Percentiles rank a stretch among this genome's conserved stretches.
Conservation (phyloP, 1,139 yeast genomes). For the Pichia sp. region DNA sequence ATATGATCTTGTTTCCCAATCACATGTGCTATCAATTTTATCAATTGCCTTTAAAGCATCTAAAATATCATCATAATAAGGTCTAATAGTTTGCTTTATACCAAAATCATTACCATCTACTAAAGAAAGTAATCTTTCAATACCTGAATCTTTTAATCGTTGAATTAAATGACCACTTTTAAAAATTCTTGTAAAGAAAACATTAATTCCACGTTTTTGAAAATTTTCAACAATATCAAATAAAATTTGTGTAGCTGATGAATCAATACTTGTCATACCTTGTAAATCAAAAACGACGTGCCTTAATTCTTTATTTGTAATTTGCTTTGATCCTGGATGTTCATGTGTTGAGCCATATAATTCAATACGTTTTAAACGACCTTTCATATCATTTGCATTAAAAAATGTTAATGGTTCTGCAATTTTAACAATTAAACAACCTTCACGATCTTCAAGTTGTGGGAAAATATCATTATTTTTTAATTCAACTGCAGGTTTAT, state of each 20-base stretch:
- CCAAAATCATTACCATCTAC: slow-evolving; percentile 24
- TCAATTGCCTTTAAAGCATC: slow-evolving; percentile 32
- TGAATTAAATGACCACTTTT: slow-evolving; percentile 16
- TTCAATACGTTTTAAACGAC: slow-evolving; percentile 72
- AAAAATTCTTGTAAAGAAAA: slow-evolving; percentile 63
- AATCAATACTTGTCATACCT: slow-evolving; percentile 84
- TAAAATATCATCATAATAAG: slow-evolving; percentile 28
- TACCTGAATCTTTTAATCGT: slow-evolving; percentile 25
- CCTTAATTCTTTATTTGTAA: slow-evolving; percentile 15
- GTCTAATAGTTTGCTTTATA: slow-evolving; percentile 20
- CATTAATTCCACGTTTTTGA: slow-evolving; percentile 48
- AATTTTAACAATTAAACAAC: slow-evolving; percentile 77
- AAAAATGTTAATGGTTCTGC: slow-evolving; percentile 95
- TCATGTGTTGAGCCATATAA: slow-evolving; percentile 75
- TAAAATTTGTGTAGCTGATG: slow-evolving; percentile 79
- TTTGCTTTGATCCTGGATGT: slow-evolving; percentile 61
- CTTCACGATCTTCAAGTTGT: slow-evolving; percentile 67
- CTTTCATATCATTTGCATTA: slow-evolving; percentile 75
- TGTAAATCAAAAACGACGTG: slow-evolving; percentile 77
- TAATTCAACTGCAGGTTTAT: not conserved
- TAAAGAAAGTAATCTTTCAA: slow-evolving; percentile 19
- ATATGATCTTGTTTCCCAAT: slow-evolving; percentile 19
- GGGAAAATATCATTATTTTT: slow-evolving; percentile 9
- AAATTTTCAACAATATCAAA: slow-evolving; percentile 54
- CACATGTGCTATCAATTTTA: slow-evolving; percentile 22